Evolutionary conservation across 768 basidiomycete genomes (phyloP).

Genomic region (Amanita molliuscula): DNA sequence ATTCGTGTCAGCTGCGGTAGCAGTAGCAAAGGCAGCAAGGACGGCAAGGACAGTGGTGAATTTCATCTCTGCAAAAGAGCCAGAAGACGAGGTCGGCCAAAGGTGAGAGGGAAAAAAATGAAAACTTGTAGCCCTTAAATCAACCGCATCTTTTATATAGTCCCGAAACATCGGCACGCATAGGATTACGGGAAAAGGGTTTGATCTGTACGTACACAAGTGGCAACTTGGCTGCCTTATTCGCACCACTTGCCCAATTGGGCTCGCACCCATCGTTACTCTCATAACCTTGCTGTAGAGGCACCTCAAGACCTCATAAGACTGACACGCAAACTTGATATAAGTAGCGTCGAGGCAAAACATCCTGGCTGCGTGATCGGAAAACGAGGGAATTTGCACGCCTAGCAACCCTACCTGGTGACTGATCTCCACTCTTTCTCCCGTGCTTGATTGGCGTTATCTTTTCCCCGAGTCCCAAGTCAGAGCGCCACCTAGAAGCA

Average conservation of each 20-base stretch:
- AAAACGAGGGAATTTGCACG: no score
- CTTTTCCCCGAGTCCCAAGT: no score
- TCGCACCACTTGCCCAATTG: background rate
- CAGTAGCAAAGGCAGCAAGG: slow-evolving; percentile 25
- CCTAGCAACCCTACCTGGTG: no score
- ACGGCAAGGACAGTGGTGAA: slow-evolving; percentile 27
- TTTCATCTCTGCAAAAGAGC: slow-evolving; percentile 23
- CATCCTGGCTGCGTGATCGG: no score
- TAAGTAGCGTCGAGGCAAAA: no score
- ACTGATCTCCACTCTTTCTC: no score
- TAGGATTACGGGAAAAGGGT: slow-evolving; percentile 9
- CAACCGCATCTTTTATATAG: background rate
- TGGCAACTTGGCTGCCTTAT: background rate
- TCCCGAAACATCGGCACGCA: background rate
- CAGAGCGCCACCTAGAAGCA: no score
- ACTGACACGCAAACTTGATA: no score
- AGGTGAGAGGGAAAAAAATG: background rate
- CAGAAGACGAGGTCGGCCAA: slow-evolving; percentile 5
- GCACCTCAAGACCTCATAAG: no score
- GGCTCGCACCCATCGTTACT: no score
- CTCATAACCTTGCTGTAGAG: no score
- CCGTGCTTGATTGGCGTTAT: no score
- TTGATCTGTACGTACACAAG: background rate
- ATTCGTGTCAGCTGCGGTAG: slow-evolving; percentile 33
- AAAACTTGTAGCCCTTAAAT: background rate